Conservation (phyloP, 169 alveolate species). For the Babesia bigemina region DNA sequence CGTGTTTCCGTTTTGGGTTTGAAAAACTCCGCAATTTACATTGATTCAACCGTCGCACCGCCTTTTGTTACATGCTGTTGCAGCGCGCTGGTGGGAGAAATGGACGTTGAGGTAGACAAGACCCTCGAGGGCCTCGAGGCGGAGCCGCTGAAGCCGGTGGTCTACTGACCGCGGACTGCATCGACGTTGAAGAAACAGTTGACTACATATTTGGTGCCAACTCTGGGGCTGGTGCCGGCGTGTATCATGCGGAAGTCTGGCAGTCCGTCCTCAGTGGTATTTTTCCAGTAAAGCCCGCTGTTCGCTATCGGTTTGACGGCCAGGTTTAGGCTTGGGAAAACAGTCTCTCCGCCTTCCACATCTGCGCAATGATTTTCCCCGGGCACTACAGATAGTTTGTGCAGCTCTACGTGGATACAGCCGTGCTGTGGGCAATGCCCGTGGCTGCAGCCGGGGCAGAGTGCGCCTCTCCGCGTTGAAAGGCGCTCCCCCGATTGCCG, state of each 20-base stretch:
- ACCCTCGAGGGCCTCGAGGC: conserved; percentile 64
- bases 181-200: conserved; percentile 61
- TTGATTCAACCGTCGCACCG: too few relatives aligned
- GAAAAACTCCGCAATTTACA: too few relatives aligned
- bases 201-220: conserved; percentile 56
- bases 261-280: conserved; percentile 62
- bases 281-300: conserved; percentile 76
- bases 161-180: conserved; percentile 50
- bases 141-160: conserved; percentile 63
- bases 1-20: too few relatives aligned
- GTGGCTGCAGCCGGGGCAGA: not conserved
- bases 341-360: conserved; percentile 78
- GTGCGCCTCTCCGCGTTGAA: not conserved
- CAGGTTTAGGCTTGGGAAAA: conserved; percentile 70
- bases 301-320: conserved; percentile 74
- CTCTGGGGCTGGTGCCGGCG: conserved; percentile 68
- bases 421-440: conserved; percentile 1
- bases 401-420: not conserved
- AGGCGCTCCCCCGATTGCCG: not conserved
- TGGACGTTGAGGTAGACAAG: conserved; percentile 63
- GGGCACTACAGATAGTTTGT: not conserved
- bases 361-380: conserved; percentile 26
- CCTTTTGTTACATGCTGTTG: not conserved
- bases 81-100: conserved; percentile 66
- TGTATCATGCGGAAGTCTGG: conserved; percentile 71